Conservation (phyloP, 2,329 filamentous ascomycete genomes). For the Ophiostoma himal-ulmi region DNA sequence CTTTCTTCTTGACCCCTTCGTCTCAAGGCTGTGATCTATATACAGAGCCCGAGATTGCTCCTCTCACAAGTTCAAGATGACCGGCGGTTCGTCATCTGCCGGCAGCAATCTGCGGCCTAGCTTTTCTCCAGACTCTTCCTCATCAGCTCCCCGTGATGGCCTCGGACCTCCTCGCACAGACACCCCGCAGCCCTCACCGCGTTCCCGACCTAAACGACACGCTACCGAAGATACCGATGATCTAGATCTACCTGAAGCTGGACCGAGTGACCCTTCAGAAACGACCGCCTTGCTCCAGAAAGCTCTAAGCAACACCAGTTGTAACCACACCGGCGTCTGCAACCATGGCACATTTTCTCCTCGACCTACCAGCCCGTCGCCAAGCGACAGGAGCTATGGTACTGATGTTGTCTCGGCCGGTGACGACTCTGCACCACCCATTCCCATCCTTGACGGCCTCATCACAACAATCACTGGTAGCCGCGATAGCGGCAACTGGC, state of each 20-base stretch:
- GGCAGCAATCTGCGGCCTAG: constrained; percentile 45
- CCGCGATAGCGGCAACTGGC: constrained; percentile 41
- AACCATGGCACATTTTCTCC: constrained; percentile 75
- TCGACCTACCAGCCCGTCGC: constrained; percentile 47
- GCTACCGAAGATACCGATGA: constrained; percentile 25
- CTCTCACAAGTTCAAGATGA: constrained; percentile 12
- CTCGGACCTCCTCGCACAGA: background rate
- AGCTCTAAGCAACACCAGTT: constrained; percentile 34
- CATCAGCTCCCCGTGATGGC: constrained; percentile 16
- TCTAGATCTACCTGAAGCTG: constrained; percentile 20
- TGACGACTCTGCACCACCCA: constrained; percentile 31
- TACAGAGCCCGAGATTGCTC: background rate
- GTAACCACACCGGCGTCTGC: constrained; percentile 48
- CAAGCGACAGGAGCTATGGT: constrained; percentile 33
- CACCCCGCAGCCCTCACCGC: constrained; percentile 24
- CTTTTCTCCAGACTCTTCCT: constrained; percentile 31
- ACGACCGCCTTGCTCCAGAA: constrained; percentile 46
- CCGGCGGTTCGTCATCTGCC: constrained; percentile 32
- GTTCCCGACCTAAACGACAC: constrained; percentile 20
- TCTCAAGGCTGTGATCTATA: background rate
- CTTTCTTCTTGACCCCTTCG: background rate
- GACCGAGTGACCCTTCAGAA: constrained; percentile 38
- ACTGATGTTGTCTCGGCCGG: constrained; percentile 34
- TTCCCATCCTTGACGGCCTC: constrained; percentile 38
- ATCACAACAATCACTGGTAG: constrained; percentile 37